phyloP scores from a whole-genome alignment of 352 stramenopile genomes.

The Pythium guiyangense region DNA sequence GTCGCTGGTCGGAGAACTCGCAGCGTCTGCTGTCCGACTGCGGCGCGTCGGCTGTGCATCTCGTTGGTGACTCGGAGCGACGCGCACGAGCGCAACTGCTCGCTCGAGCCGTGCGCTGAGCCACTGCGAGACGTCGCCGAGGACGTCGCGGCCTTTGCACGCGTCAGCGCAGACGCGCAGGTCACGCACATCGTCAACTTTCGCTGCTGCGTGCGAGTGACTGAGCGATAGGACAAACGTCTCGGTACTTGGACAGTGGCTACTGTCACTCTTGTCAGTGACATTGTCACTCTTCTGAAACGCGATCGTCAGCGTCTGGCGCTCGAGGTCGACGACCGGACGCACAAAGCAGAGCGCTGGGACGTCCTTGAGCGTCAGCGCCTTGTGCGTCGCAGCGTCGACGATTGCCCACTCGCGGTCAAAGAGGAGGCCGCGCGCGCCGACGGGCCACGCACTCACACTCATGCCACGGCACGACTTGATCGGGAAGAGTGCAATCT shows the following conservation, averaged over 20 bases:
- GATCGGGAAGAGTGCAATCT: conserved; percentile 68
- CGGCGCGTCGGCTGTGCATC: conserved; percentile 16
- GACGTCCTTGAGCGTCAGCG: conserved; percentile 53
- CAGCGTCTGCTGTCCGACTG: background rate
- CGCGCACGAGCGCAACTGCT: conserved; percentile 64
- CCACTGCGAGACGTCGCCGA: conserved; percentile 52
- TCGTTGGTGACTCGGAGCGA: conserved; percentile 40
- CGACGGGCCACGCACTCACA: conserved; percentile 54
- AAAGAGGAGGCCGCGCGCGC: conserved; percentile 52
- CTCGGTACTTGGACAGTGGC: background rate
- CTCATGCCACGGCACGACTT: conserved; percentile 69
- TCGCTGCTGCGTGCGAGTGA: conserved; percentile 9
- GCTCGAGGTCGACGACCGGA: conserved; percentile 51
- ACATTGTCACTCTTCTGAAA: conserved; percentile 21
- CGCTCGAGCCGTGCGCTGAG: conserved; percentile 57
- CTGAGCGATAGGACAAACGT: conserved; percentile 37
- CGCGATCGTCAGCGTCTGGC: conserved; percentile 49
- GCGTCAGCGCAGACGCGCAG: conserved; percentile 48
- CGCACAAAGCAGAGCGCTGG: conserved; percentile 59
- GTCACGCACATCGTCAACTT: conserved; percentile 21
- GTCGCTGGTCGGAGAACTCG: conserved; percentile 4
- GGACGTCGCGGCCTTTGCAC: conserved; percentile 50
- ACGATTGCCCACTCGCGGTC: conserved; percentile 80
- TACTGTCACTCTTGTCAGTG: too few species aligned
- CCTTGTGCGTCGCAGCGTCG: conserved; percentile 37